Evolutionary conservation across 2,329 filamentous ascomycete species (phyloP), one percentile per base, ranked within the genome.

Genomic region (Xylogone sp.): DNA sequence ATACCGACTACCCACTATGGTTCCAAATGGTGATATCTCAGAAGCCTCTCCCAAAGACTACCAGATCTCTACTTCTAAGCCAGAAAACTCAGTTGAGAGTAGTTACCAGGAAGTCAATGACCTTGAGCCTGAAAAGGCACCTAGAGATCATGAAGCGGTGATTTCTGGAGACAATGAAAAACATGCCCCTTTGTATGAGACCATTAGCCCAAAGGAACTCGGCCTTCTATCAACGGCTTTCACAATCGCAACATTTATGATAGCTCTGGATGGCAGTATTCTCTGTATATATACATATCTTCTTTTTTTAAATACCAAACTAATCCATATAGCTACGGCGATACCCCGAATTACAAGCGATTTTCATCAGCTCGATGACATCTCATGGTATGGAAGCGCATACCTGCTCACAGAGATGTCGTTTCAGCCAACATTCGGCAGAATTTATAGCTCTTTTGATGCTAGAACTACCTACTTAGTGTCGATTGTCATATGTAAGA

Each of bases 321-420:
- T 31, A 31, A 31, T 8, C 27, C 27, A 13, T 31, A 31, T 31
- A 49, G 63, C 63, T 5, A 68, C 64, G 21, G 69, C 69, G 8
- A 68, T 70, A 29, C 69, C 69, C 6, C 63, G 64, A 29, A 71
- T 71, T 29, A 70, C 67, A 1, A 50, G 55, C 16, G 61, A 64
- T 19, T 70, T 71, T 51, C 62, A 69, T 16, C 64, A 62, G 22
- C 60, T 68, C 13, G 53, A 62, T 34, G 63, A 70, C 51, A 60
- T 69, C 8, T 65, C 66, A 13, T 70, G 68, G 66, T 70, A 70
- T 54, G 60, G 58, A 34, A 61, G 62, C 18, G 62, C 65, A 1
- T 69, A 66, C 49, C 52, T 66, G 3, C 60, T 70, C 21, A 59
- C 65, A 1, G 59, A 63, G 52, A 65, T 61, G 46, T 56, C 66